Conservation (phyloP, 1,139 yeast genomes). For the Kurtzmaniella natalensis region DNA sequence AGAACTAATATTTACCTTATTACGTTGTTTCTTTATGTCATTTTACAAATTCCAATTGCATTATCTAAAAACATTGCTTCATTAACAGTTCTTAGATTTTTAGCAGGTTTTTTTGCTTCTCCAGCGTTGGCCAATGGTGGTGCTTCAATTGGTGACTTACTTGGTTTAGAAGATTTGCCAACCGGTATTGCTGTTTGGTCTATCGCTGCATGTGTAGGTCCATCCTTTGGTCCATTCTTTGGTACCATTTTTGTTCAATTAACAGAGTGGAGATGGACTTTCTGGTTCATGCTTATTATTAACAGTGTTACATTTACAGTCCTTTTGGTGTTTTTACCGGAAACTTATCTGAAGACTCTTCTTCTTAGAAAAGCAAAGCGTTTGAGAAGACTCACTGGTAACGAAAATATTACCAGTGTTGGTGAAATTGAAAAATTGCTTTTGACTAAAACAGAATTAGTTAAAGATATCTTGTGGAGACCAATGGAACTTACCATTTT, state of each 20-base stretch:
- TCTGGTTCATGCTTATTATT: slow-evolving; percentile 39
- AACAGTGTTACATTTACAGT: slow-evolving; percentile 29
- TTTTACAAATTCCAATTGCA: slow-evolving; percentile 34
- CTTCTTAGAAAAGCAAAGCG: slow-evolving; percentile 44
- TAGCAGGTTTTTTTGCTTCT: slow-evolving; percentile 32
- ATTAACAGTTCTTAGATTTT: slow-evolving; percentile 27
- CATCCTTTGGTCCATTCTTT: slow-evolving; percentile 30
- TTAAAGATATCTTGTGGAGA: slow-evolving; percentile 23
- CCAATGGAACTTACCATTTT: slow-evolving; percentile 26
- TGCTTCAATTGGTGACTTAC: slow-evolving; percentile 30
- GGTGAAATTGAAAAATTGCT: slow-evolving; percentile 38
- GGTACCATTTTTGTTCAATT: slow-evolving; percentile 23
- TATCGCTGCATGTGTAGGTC: slow-evolving; percentile 30
- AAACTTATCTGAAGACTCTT: slow-evolving; percentile 45
- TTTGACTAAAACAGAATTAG: slow-evolving; percentile 20
- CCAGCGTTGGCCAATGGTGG: slow-evolving; percentile 38
- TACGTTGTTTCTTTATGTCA: slow-evolving; percentile 25
- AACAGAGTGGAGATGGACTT: slow-evolving; percentile 41
- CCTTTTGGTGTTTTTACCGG: slow-evolving; percentile 41
- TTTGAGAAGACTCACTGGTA: slow-evolving; percentile 43
- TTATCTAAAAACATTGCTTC: slow-evolving; percentile 26
- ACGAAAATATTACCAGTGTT: slow-evolving; percentile 31
- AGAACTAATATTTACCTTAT: slow-evolving; percentile 38
- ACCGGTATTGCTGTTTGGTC: slow-evolving; percentile 27
- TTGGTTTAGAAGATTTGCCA: slow-evolving; percentile 21